Percentiles rank a stretch among this genome's conserved stretches.
These are phyloP conservation scores for Microthlaspi erraticum DNA, from an alignment of 345 rosid species.

Conservation along the genomic window DNA sequence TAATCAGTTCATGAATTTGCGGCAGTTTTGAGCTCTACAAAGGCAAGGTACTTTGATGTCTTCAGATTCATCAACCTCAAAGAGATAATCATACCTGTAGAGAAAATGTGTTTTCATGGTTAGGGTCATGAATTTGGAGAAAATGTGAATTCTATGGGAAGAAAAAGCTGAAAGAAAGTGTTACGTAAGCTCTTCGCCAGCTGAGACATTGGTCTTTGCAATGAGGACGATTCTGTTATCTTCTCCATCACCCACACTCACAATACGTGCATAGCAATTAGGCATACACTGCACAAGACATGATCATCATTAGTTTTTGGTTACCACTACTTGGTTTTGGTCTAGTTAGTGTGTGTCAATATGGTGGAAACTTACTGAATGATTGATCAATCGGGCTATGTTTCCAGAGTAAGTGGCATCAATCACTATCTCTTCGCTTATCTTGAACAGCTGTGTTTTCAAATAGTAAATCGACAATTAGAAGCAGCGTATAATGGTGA, in stretches of 20 bases:
- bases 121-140: neutral
- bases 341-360: neutral
- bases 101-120: slow-evolving; percentile 5
- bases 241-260: slow-evolving; percentile 70
- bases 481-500: slow-evolving; percentile 16
- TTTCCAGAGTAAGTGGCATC: slow-evolving; percentile 95
- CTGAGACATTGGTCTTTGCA: slow-evolving; percentile 74
- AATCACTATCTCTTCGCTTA: slow-evolving; percentile 91
- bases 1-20: slow-evolving; percentile 71
- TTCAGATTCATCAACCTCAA: slow-evolving; percentile 80
- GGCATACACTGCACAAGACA: slow-evolving; percentile 81
- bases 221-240: slow-evolving; percentile 83
- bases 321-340: neutral
- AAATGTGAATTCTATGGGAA: neutral
- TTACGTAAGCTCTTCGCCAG: slow-evolving; percentile 91
- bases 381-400: slow-evolving; percentile 94
- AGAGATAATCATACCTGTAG: slow-evolving; percentile 86
- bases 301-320: slow-evolving; percentile 15
- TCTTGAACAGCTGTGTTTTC: slow-evolving; percentile 79
- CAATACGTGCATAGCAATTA: slow-evolving; percentile 91
- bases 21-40: slow-evolving; percentile 75
- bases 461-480: neutral
- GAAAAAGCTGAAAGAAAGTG: slow-evolving; percentile 20
- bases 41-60: slow-evolving; percentile 86
- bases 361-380: slow-evolving; percentile 62